Evolutionary conservation across 352 stramenopile genomes (phyloP), one percentile per base, ranked within the genome.

Genomic region (Phytophthora hibernalis): DNA sequence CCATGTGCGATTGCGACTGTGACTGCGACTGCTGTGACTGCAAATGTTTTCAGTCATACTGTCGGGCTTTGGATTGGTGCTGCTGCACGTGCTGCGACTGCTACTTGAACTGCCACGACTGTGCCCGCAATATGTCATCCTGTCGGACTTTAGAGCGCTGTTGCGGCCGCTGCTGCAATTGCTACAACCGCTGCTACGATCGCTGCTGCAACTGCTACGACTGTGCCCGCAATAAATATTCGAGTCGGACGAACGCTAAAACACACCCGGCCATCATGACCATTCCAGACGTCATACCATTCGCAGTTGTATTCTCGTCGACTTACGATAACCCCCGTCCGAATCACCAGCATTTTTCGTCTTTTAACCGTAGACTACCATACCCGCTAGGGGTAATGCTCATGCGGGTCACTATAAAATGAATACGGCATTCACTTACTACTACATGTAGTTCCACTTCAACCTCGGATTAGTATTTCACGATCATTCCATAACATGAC

Each of bases 1-100:
- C 15, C 1, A 65, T 65, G 58, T 60, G 50, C 24, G 50, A 57
- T 16, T 44, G n/a, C 18, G 49, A 57, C 21, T 57, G 31, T 22
- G 50, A 56, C 18, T 57, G 50, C 50, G 35, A 50, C 30, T 56
- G 35, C 18, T 51, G 57, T 26, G 47, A 65, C 42, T 57, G 31
- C n/a, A n/a, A n/a, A n/a, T 60, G 51, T 33, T 49, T 40, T 10
- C 26, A 61, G 31, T 37, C 31, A 15, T 3, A 3, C 8, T 37
- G 31, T 37, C 31, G 6, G 31, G 12, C 8, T 11, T 37, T 37
- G 6, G 11, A 37, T n/a, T n/a, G n/a, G n/a, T n/a, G n/a, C n/a
- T n/a, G n/a, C n/a, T n/a, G n/a, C n/a, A n/a, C n/a, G n/a, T n/a
- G n/a, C n/a, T n/a, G n/a, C n/a, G n/a, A n/a, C n/a, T n/a, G n/a